Evolutionary conservation across 768 basidiomycete genomes (phyloP).

Genomic region (Collybiopsis confluens): DNA sequence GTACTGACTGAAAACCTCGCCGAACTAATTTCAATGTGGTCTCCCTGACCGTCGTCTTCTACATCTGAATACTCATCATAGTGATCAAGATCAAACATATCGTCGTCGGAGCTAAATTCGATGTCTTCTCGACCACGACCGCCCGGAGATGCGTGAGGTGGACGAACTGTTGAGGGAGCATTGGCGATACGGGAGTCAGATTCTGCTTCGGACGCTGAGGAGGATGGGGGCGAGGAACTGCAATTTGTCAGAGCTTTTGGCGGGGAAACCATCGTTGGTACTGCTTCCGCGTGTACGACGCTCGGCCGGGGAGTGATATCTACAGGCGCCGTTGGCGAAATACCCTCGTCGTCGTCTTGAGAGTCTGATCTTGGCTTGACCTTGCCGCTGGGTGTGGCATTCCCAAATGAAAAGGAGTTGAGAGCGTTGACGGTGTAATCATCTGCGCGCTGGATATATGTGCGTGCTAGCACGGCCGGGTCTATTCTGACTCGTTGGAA

Average conservation of each 20-base stretch:
- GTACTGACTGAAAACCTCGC: slow-evolving; percentile 24
- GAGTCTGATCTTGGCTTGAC: slow-evolving; percentile 18
- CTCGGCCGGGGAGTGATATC: slow-evolving; percentile 53
- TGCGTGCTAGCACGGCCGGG: neutral
- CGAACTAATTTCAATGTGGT: slow-evolving; percentile 39
- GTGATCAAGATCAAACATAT: slow-evolving; percentile 29
- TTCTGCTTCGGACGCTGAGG: slow-evolving; percentile 20
- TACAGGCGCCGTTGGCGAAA: slow-evolving; percentile 30
- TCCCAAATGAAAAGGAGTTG: slow-evolving; percentile 45
- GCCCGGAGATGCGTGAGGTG: slow-evolving; percentile 8
- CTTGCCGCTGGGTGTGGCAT: slow-evolving; percentile 27
- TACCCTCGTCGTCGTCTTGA: slow-evolving; percentile 13
- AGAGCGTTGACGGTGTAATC: slow-evolving; percentile 42
- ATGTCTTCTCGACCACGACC: slow-evolving; percentile 10
- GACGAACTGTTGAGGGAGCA: neutral
- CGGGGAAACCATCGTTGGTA: neutral
- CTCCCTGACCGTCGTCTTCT: slow-evolving; percentile 34
- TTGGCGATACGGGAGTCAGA: neutral
- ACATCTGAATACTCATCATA: slow-evolving; percentile 31
- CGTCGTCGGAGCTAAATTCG: slow-evolving; percentile 46
- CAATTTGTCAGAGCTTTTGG: too few species aligned
- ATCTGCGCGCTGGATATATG: slow-evolving; percentile 16
- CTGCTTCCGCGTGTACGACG: slow-evolving; percentile 25
- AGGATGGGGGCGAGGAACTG: slow-evolving; percentile 5
- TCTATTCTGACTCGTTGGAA: too few species aligned